phyloP scores from a whole-genome alignment of 2,329 filamentous ascomycete genomes.

The Arthrobotrys sinensis region DNA sequence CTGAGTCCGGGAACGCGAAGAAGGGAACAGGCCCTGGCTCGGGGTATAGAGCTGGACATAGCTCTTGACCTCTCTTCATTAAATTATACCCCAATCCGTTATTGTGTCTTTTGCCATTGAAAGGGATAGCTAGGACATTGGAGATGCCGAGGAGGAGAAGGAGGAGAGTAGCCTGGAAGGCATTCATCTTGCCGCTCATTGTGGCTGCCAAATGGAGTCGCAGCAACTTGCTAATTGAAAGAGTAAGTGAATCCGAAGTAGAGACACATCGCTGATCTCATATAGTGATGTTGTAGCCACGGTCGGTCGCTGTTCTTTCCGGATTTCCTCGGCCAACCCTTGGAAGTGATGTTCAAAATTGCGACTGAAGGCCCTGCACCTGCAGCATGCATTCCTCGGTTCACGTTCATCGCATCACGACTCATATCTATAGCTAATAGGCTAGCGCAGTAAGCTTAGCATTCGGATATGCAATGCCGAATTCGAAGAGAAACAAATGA shows the following conservation, averaged over 20 bases:
- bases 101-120: neutral
- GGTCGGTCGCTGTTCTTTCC: neutral
- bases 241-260: too few relatives aligned
- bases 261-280: too few relatives aligned
- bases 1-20: slow-evolving; percentile 37
- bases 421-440: too few relatives aligned
- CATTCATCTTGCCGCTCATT: neutral
- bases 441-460: too few relatives aligned
- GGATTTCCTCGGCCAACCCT: neutral
- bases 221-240: too few relatives aligned
- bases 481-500: too few relatives aligned
- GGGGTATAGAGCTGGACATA: slow-evolving; percentile 40
- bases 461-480: too few relatives aligned
- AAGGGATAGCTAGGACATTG: slow-evolving; percentile 15
- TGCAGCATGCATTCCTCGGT: neutral
- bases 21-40: slow-evolving; percentile 38
- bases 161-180: neutral
- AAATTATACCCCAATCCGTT: slow-evolving; percentile 2
- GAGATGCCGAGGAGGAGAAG: slow-evolving; percentile 11
- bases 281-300: neutral
- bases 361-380: neutral
- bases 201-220: neutral
- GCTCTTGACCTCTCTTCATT: slow-evolving; percentile 40
- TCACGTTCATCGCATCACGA: too few relatives aligned
- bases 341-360: neutral